Base-by-base conservation (phyloP, 1,284 basidiomycete species). In the Ceratobasidium sp. region DNA sequence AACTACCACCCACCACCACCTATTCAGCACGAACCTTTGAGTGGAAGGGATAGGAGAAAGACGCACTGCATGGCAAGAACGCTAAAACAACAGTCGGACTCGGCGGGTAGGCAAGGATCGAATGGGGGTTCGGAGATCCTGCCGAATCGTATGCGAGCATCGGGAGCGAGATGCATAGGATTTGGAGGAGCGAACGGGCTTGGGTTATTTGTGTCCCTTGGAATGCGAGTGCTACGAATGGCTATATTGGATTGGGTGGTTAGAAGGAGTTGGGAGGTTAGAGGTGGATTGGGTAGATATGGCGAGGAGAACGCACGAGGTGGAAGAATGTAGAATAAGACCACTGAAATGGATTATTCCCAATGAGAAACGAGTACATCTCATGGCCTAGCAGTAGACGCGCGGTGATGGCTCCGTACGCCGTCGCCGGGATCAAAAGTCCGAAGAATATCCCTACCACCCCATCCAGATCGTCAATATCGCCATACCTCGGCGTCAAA, bases 101-200 rank as follows among this genome's bases (percentile, higher is more conserved):
- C 15, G 73, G 73, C 6, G 73, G 73, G 26, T 75, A 75, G 3
- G 61, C 52, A 15, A 75, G 66, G 26, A 75, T 57, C n/a, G 73
- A 64, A 28, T 33, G 38, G 15, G 73, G 73, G 38, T 42, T 54
- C 20, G 73, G 73, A 5, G 62, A 64, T 13, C 73, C 73, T 9
- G 73, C 73, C 61, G 73, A 75, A 40, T 75, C 73, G 73, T 75
- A 75, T 7, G 73, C 73, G n/a, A 75, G 73, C 73, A 75, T 75
- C n/a, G 73, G 73, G n/a, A 75, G 62, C 1, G 73, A 75, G 40
- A 75, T 75, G 62, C 73, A 75, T 62, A 75, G 65, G 33, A 75
- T 75, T 42, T 75, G 73, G 5, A 75, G 40, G 20, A 75, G 52
- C 2, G 73, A 75, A 1, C 73, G 61, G 13, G 73, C 73, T 66